Conservation (phyloP, 2,329 filamentous ascomycete genomes). For the Colletotrichum neosansevieriae region DNA sequence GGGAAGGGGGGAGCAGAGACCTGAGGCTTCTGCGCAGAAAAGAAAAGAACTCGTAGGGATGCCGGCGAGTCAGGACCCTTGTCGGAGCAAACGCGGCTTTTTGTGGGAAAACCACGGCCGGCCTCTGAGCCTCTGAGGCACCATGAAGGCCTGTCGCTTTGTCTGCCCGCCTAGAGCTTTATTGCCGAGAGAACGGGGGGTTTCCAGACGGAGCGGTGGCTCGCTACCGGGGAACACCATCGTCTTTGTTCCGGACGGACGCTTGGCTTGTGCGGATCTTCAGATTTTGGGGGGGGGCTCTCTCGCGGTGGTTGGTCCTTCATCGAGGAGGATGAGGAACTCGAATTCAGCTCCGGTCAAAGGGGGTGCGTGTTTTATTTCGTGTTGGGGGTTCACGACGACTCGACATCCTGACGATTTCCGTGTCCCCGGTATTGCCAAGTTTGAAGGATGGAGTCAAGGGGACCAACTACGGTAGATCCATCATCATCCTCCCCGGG, state of each 20-base stretch:
- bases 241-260: conserved; percentile 16
- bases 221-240: neutral
- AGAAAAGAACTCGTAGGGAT: neutral
- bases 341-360: conserved; percentile 5
- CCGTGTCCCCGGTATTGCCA: neutral
- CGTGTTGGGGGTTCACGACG: neutral
- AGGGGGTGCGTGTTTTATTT: neutral
- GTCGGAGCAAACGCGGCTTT: conserved; percentile 26
- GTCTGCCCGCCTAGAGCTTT: neutral
- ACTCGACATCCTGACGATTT: neutral
- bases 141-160: neutral
- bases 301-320: no score
- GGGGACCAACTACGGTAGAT: neutral
- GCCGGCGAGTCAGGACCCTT: conserved; percentile 34
- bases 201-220: neutral
- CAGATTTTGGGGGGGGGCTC: conserved; percentile 1
- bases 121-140: neutral
- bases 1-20: no score
- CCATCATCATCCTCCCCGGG: conserved; percentile 6
- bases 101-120: conserved; percentile 8
- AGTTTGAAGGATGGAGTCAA: neutral
- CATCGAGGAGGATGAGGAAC: neutral
- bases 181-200: neutral
- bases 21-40: no score
- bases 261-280: conserved; percentile 19